Base-by-base conservation (phyloP, 2,329 filamentous ascomycete species). In the Penicillium freii region DNA sequence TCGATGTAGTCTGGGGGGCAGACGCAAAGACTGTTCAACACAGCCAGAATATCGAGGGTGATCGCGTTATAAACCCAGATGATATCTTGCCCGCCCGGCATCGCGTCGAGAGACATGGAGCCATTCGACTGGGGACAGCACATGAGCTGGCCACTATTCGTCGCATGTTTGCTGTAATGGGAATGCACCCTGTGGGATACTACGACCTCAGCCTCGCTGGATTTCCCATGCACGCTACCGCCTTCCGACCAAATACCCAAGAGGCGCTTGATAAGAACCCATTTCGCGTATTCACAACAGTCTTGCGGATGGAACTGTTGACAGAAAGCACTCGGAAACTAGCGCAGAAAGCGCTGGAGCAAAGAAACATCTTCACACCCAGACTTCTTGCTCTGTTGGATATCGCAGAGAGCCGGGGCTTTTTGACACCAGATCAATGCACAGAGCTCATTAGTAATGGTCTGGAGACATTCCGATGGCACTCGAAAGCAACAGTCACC, bases 391-490 rank as follows among this genome's bases (percentile, higher is more conserved):
- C 66, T 1, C 60, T 81, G 0, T 64, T 82, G 5, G 68, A 73
- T 4, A 9, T 53, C 0, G 75, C 71, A 0, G 78, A 80, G 29
- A 54, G 15, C 0, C 63, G 72, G 10, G 65, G 65, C 0, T 19
- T 27, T 2, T 66, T 80, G 1, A 73, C 63, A 0, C 13, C 61
- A 0, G 49, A 63, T 0, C 69, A 80, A 40, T 73, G 64, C 2
- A 63, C 69, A 1, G 62, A 69, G 2, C 78, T 83, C 34, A 70
- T 83, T 19, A 46, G 51, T 0, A 76, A 81, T 46, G 77, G 75
- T 0, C 62, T 82, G 9, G 70, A 77, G 21, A 80, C 75, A 0
- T 83, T 84, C 58, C 67, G 75, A 19, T 84, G 81, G 81, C 75
- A 77, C 46, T 71, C 73, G 1, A 62, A 69, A 2, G 74, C 80